These are phyloP conservation scores for Fusarium sp. DNA, from an alignment of 2,329 filamentous ascomycete genomes.

Conservation along the genomic window DNA sequence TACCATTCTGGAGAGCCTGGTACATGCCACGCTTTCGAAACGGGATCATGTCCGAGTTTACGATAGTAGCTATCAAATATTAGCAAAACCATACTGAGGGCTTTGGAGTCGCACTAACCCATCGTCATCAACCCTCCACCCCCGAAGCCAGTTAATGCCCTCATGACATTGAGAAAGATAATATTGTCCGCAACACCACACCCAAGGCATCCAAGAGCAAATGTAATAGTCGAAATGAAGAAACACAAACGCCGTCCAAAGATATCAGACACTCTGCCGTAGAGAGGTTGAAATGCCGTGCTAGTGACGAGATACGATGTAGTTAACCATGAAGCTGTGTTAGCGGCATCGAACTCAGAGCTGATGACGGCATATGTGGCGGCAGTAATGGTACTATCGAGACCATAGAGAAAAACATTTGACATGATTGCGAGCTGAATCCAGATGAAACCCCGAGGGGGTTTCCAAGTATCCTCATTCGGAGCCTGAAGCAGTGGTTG, in stretches of 20 bases:
- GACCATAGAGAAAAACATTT: conserved; percentile 74
- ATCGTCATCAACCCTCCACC: conserved; percentile 78
- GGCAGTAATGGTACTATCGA: conserved; percentile 80
- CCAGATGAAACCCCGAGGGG: conserved; percentile 66
- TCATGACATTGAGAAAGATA: conserved; percentile 70
- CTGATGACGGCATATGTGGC: conserved; percentile 80
- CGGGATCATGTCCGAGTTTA: conserved; percentile 74
- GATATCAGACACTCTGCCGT: conserved; percentile 77
- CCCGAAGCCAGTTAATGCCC: conserved; percentile 76
- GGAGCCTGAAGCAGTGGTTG: conserved; percentile 42
- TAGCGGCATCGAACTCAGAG: conserved; percentile 78
- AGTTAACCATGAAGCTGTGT: conserved; percentile 80
- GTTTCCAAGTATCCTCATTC: conserved; percentile 56
- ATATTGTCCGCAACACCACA: conserved; percentile 72
- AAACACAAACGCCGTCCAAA: conserved; percentile 74
- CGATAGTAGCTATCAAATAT: conserved; percentile 59
- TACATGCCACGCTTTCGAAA: conserved; percentile 69
- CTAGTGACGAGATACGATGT: conserved; percentile 79
- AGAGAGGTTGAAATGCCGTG: conserved; percentile 78
- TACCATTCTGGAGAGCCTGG: conserved; percentile 70
- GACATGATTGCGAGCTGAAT: conserved; percentile 72
- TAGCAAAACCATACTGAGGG: background rate
- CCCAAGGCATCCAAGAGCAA: conserved; percentile 72
- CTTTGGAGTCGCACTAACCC: conserved; percentile 59
- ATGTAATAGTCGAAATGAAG: conserved; percentile 72